Evolutionary conservation across 2,329 filamentous ascomycete genomes (phyloP).

Genomic region (Mycocentrospora acerina): DNA sequence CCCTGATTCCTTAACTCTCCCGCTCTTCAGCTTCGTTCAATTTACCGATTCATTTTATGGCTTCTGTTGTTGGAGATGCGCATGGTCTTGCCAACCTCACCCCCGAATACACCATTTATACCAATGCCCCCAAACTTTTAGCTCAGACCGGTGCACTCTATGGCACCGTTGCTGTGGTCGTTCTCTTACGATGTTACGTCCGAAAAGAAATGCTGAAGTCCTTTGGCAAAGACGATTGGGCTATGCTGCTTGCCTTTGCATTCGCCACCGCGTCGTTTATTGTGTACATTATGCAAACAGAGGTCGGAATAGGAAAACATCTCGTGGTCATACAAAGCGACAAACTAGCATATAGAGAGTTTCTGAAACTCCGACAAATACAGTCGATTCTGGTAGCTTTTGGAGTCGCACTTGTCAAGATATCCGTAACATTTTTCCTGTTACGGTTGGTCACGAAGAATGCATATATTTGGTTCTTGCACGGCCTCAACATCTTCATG

Average conservation of each 20-base stretch:
- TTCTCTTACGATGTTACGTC: conserved; percentile 50
- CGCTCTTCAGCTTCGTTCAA: not conserved
- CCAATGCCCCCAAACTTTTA: conserved; percentile 43
- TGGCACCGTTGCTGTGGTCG: conserved; percentile 39
- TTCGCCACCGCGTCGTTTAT: conserved; percentile 25
- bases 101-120: conserved; percentile 39
- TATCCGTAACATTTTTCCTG: conserved; percentile 52
- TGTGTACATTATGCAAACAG: conserved; percentile 48
- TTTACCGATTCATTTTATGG: not conserved
- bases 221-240: conserved; percentile 53
- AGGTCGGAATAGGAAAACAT: conserved; percentile 53
- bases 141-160: conserved; percentile 45
- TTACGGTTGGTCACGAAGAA: conserved; percentile 46
- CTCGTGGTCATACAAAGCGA: conserved; percentile 38
- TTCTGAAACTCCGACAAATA: conserved; percentile 45
- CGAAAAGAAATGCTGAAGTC: conserved; percentile 51
- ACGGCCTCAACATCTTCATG: conserved; percentile 48
- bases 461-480: conserved; percentile 37
- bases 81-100: conserved; percentile 10
- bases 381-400: conserved; percentile 52
- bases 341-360: conserved; percentile 32
- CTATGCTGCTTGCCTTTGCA: conserved; percentile 43
- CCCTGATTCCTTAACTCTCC: not conserved
- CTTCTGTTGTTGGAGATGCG: not conserved
- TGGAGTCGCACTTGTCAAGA: conserved; percentile 51